Percentiles rank a stretch among this genome's conserved stretches.
Conservation (phyloP, 495 filamentous ascomycete genomes). For the Penicillium bovifimosum region DNA sequence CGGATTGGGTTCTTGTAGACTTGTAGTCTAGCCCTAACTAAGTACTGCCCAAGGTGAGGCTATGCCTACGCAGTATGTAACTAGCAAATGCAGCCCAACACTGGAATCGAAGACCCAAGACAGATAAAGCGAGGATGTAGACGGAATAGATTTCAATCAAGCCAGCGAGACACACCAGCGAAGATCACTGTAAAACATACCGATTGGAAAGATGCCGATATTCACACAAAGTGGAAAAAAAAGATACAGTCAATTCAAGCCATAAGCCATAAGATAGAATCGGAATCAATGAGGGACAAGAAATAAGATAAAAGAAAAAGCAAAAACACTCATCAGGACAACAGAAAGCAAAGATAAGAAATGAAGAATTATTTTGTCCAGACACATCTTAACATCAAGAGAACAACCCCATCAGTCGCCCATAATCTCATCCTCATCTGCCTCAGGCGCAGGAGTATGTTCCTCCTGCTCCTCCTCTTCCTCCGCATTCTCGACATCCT, state of each 20-base stretch:
- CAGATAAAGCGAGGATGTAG: background rate
- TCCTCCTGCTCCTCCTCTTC: slow-evolving; percentile 43
- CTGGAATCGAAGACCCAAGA: background rate
- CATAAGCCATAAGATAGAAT: slow-evolving; percentile 12
- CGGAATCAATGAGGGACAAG: slow-evolving; percentile 7
- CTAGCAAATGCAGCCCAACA: no score
- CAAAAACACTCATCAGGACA: slow-evolving; percentile 2
- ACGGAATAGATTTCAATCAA: slow-evolving; percentile 6
- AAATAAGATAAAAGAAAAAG: no score
- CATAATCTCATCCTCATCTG: slow-evolving; percentile 63
- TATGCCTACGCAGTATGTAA: no score
- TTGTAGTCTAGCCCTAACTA: no score
- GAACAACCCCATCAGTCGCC: slow-evolving; percentile 48
- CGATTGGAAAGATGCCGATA: slow-evolving; percentile 11
- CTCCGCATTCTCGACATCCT: slow-evolving; percentile 45
- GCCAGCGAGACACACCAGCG: background rate
- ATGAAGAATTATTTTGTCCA: slow-evolving; percentile 1
- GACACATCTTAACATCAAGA: background rate
- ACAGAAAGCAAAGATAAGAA: background rate
- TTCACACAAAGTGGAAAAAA: slow-evolving; percentile 8
- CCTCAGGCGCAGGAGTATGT: slow-evolving; percentile 38
- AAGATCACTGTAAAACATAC: slow-evolving; percentile 8
- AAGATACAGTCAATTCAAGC: slow-evolving; percentile 8
- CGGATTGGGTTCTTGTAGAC: no score
- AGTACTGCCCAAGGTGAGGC: no score